Conservation (phyloP, 1,284 basidiomycete species). For the Taiwanofungus camphoratus region DNA sequence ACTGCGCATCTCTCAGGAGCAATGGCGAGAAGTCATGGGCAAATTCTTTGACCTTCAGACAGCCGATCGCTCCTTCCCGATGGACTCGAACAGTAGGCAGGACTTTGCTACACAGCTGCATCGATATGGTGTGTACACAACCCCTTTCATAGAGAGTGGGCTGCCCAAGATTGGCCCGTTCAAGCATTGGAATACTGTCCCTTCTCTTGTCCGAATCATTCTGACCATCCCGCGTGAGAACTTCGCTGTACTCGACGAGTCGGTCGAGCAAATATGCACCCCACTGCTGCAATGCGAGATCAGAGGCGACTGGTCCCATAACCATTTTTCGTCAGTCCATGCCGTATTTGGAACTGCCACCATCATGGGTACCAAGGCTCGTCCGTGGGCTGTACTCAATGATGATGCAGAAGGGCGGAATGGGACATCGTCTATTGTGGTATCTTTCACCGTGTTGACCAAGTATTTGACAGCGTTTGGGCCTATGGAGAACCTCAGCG, state of each 20-base stretch:
- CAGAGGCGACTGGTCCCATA: slow-evolving; percentile 17
- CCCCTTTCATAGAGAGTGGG: background rate
- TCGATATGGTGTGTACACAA: slow-evolving; percentile 27
- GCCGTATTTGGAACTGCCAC: slow-evolving; percentile 28
- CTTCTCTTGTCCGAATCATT: slow-evolving; percentile 24
- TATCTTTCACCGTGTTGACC: slow-evolving; percentile 30
- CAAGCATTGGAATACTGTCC: slow-evolving; percentile 25
- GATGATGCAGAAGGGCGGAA: slow-evolving; percentile 29
- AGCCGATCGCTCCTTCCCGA: slow-evolving; percentile 23
- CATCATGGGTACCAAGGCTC: slow-evolving; percentile 19
- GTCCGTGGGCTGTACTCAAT: slow-evolving; percentile 25
- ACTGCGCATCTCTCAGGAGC: slow-evolving; percentile 19
- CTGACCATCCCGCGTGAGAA: slow-evolving; percentile 33
- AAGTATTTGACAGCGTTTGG: slow-evolving; percentile 23
- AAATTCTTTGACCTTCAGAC: slow-evolving; percentile 22
- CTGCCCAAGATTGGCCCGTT: slow-evolving; percentile 17
- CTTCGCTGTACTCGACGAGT: slow-evolving; percentile 19
- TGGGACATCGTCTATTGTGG: slow-evolving; percentile 30
- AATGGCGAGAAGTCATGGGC: slow-evolving; percentile 28
- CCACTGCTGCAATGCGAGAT: slow-evolving; percentile 28
- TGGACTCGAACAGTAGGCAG: slow-evolving; percentile 29
- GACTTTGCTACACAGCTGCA: slow-evolving; percentile 32
- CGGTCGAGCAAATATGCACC: slow-evolving; percentile 20
- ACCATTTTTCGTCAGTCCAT: slow-evolving; percentile 28
- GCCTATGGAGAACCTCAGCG: slow-evolving; percentile 17